Evolutionary conservation across 192 early-diverging fungal species (phyloP).

Genomic region (Podila clonocystis): DNA sequence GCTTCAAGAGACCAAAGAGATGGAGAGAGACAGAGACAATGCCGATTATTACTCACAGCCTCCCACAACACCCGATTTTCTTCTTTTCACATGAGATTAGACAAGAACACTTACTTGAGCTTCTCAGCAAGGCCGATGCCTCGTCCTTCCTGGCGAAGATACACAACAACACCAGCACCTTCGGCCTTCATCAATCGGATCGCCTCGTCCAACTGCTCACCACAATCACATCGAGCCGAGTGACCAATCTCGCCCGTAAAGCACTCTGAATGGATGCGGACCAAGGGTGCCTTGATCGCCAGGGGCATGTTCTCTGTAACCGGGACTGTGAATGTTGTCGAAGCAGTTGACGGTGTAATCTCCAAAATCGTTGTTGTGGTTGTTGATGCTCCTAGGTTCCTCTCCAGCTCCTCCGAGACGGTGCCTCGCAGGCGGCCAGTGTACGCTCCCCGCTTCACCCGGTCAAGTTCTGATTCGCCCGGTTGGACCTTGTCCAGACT

Average conservation of each 20-base stretch:
- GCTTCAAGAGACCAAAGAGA: too few species aligned
- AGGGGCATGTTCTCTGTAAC: neutral
- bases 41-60: too few species aligned
- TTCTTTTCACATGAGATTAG: too few species aligned
- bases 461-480: slow-evolving; percentile 82
- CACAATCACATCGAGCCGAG: slow-evolving; percentile 94
- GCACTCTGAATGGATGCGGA: slow-evolving; percentile 97
- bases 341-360: too few species aligned
- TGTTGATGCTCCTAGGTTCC: neutral
- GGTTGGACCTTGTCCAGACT: slow-evolving; percentile 71
- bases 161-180: slow-evolving; percentile 91
- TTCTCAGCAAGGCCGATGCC: slow-evolving; percentile 96
- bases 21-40: too few species aligned
- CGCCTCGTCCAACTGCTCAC: slow-evolving; percentile 91
- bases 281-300: slow-evolving; percentile 64
- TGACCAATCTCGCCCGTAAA: slow-evolving; percentile 96
- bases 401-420: neutral
- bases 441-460: slow-evolving; percentile 83
- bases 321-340: neutral
- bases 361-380: too few species aligned
- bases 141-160: slow-evolving; percentile 95
- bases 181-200: slow-evolving; percentile 88
- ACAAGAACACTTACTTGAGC: slow-evolving; percentile 70
- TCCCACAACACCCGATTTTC: too few species aligned
- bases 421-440: slow-evolving; percentile 57